Conservation (phyloP, 2,329 filamentous ascomycete species). For the Trichothecium sympodiale region DNA sequence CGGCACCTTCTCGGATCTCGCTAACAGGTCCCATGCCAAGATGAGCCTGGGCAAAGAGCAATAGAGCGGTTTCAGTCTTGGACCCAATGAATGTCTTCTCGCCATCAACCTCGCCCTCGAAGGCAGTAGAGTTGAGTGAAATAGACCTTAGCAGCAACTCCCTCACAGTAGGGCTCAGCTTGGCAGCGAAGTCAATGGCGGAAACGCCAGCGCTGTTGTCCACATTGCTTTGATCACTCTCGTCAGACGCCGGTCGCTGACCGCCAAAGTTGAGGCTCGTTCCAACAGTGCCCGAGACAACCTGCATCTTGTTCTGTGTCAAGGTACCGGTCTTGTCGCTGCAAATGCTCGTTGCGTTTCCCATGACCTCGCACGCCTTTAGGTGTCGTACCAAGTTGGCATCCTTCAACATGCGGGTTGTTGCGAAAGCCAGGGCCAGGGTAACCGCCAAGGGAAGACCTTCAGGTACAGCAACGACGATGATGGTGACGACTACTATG, state of each 20-base stretch:
- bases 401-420: conserved; percentile 65
- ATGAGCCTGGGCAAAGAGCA: conserved; percentile 57
- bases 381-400: conserved; percentile 68
- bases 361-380: conserved; percentile 73
- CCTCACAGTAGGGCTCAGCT: conserved; percentile 34
- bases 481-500: conserved; percentile 69
- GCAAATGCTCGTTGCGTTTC: conserved; percentile 62
- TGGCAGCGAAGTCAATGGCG: conserved; percentile 30
- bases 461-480: conserved; percentile 71
- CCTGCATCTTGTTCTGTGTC: conserved; percentile 59
- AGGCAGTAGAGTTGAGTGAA: conserved; percentile 60
- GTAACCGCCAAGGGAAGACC: conserved; percentile 70
- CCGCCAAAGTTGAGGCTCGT: conserved; percentile 44
- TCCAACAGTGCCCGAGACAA: conserved; percentile 50
- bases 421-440: conserved; percentile 64
- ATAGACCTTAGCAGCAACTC: conserved; percentile 49
- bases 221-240: conserved; percentile 1
- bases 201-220: conserved; percentile 2
- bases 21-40: conserved; percentile 55
- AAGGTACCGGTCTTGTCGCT: conserved; percentile 59
- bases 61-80: conserved; percentile 65
- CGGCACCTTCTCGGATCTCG: conserved; percentile 50
- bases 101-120: conserved; percentile 63
- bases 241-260: conserved; percentile 10
- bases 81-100: conserved; percentile 59